Conservation (phyloP, 352 stramenopile genomes). For the Phytophthora aleatoria region DNA sequence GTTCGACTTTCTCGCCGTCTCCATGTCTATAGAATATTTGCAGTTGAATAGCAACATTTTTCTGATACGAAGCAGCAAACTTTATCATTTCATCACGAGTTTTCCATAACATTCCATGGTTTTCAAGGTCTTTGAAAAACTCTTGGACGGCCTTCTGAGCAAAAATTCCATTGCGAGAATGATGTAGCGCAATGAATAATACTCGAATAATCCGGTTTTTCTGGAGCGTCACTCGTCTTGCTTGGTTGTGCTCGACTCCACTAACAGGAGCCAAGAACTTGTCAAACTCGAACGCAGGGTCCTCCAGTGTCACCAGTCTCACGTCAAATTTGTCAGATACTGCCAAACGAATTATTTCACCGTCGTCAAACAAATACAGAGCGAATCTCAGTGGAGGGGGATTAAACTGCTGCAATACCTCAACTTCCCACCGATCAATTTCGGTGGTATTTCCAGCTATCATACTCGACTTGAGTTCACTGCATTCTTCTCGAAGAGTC, state of each 20-base stretch:
- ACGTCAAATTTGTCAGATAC: conserved; percentile 17
- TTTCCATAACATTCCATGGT: conserved; percentile 13
- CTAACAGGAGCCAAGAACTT: conserved; percentile 11
- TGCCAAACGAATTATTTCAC: conserved; percentile 24
- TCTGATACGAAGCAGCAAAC: conserved; percentile 24
- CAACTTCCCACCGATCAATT: conserved; percentile 18
- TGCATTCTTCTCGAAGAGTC: background rate
- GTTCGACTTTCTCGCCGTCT: conserved; percentile 17
- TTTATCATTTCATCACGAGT: conserved; percentile 14
- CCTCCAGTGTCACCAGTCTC: conserved; percentile 16
- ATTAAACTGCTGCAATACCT: conserved; percentile 6
- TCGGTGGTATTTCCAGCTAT: conserved; percentile 3
- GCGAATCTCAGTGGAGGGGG: conserved; percentile 16
- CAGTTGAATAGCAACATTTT: conserved; percentile 13
- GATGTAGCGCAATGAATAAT: conserved; percentile 11
- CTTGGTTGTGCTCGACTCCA: conserved; percentile 10
- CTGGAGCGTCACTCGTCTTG: conserved; percentile 18
- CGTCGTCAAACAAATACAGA: conserved; percentile 40
- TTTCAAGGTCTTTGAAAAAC: conserved; percentile 23
- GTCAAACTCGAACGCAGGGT: conserved; percentile 19
- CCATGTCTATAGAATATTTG: conserved; percentile 15
- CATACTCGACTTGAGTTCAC: background rate
- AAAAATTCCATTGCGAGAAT: conserved; percentile 19
- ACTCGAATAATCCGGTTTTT: conserved; percentile 20
- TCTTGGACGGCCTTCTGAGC: conserved; percentile 21